A percentile compares a stretch with the other conserved stretches of the same genome.
Conservation (phyloP, 2,329 filamentous ascomycete species). For the Purpureocillium lavendulum region DNA sequence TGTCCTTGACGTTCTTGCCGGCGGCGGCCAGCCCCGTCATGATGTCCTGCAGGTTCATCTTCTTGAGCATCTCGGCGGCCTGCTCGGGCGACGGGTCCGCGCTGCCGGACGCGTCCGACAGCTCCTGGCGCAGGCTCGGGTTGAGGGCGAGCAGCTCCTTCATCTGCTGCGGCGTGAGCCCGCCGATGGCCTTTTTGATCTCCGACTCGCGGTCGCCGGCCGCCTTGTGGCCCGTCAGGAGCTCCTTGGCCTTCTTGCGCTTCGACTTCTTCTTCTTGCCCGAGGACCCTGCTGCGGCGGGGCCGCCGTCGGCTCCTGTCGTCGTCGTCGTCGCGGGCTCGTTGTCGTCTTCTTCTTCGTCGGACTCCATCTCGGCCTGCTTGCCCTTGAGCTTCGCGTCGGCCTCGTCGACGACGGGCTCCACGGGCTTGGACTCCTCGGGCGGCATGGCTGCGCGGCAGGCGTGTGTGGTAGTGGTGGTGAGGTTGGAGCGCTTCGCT, state of each 20-base stretch:
- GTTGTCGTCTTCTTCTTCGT: conserved; percentile 33
- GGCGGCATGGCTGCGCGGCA: conserved; percentile 30
- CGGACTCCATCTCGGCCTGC: conserved; percentile 35
- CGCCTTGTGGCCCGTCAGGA: conserved; percentile 25
- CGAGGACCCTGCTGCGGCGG: conserved; percentile 13
- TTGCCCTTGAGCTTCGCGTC: conserved; percentile 37
- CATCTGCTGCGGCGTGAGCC: conserved; percentile 48
- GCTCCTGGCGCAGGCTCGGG: conserved; percentile 60
- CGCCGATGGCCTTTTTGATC: conserved; percentile 42
- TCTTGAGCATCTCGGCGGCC: conserved; percentile 46
- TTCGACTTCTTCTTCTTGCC: conserved; percentile 60
- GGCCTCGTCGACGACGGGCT: conserved; percentile 41
- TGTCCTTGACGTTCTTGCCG: conserved; percentile 89
- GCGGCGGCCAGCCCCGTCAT: conserved; percentile 67
- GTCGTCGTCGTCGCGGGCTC: conserved; percentile 24
- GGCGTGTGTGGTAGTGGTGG: background rate
- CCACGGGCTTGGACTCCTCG: conserved; percentile 56
- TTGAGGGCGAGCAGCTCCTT: conserved; percentile 63
- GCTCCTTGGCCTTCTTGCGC: conserved; percentile 50
- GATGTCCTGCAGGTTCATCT: conserved; percentile 60
- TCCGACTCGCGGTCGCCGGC: conserved; percentile 24
- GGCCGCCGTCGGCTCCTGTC: conserved; percentile 17
- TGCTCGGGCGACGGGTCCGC: conserved; percentile 29
- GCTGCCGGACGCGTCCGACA: conserved; percentile 25
- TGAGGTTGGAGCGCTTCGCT: too few relatives aligned